These are phyloP conservation scores for Russula griseocarnosa DNA, from an alignment of 768 basidiomycete species.

Conservation along the genomic window DNA sequence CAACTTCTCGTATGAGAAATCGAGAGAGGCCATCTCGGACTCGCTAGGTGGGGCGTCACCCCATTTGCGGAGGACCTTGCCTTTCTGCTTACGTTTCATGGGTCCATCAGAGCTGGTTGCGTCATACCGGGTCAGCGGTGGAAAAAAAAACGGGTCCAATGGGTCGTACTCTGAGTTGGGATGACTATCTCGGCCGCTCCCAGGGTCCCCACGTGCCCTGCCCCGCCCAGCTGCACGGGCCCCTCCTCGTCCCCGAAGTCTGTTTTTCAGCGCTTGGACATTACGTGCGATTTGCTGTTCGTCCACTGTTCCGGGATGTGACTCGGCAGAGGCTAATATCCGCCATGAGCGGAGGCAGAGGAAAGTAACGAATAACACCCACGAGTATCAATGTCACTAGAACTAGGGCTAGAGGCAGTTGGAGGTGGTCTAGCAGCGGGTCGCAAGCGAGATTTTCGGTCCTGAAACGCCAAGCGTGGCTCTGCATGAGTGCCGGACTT, in stretches of 20 bases:
- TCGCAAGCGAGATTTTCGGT: conserved; percentile 64
- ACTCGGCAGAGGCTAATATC: conserved; percentile 45
- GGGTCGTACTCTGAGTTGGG: conserved; percentile 66
- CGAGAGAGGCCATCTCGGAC: conserved; percentile 88
- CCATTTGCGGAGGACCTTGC: conserved; percentile 85
- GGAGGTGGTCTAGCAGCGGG: conserved; percentile 37
- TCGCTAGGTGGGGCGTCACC: conserved; percentile 76
- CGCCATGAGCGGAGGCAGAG: conserved; percentile 5
- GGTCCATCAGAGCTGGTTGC: conserved; percentile 53
- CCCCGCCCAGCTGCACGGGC: conserved; percentile 46
- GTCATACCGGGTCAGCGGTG: neutral
- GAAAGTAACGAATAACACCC: conserved; percentile 27
- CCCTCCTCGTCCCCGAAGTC: conserved; percentile 72
- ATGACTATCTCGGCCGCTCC: conserved; percentile 57
- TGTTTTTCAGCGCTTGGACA: conserved; percentile 82
- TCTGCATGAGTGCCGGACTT: neutral
- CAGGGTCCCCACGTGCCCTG: conserved; percentile 45
- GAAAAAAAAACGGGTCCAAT: neutral
- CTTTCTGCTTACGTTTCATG: conserved; percentile 49
- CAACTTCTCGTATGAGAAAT: conserved; percentile 69
- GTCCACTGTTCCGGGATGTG: conserved; percentile 55
- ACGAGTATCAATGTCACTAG: conserved; percentile 62
- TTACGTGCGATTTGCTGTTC: conserved; percentile 91
- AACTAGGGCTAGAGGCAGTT: conserved; percentile 45
- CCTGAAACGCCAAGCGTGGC: conserved; percentile 41